These are phyloP conservation scores for Lactarius vividus DNA, from an alignment of 768 basidiomycete species.

Conservation along the genomic window DNA sequence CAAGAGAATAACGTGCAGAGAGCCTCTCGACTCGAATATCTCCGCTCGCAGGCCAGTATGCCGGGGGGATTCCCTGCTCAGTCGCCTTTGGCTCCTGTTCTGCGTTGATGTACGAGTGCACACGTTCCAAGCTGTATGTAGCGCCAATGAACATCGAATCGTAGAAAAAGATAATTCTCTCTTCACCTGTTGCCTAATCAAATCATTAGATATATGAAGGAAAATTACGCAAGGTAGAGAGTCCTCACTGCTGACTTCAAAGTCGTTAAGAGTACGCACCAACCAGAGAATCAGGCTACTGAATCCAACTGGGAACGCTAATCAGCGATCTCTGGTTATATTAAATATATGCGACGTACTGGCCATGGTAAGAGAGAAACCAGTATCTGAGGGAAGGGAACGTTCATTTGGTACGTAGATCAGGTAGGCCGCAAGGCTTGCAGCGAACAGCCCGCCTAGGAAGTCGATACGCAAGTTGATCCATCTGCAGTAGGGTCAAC, in stretches of 20 bases:
- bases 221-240: background rate
- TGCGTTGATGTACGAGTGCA: slow-evolving; percentile 52
- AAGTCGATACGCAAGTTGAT: slow-evolving; percentile 53
- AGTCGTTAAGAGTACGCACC: slow-evolving; percentile 43
- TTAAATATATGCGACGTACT: slow-evolving; percentile 29
- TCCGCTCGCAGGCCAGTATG: slow-evolving; percentile 63
- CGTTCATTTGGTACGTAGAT: slow-evolving; percentile 40
- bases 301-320: slow-evolving; percentile 45
- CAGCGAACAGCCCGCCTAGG: slow-evolving; percentile 49
- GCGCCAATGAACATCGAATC: slow-evolving; percentile 2
- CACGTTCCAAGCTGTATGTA: slow-evolving; percentile 45
- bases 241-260: slow-evolving; percentile 44
- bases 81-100: slow-evolving; percentile 51
- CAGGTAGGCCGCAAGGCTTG: slow-evolving; percentile 50
- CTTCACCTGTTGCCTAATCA: slow-evolving; percentile 33
- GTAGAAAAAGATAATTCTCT: background rate
- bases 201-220: background rate
- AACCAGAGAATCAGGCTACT: slow-evolving; percentile 53
- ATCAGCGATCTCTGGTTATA: background rate
- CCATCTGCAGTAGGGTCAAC: slow-evolving; percentile 38
- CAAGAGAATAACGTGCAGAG: slow-evolving; percentile 46
- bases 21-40: slow-evolving; percentile 49
- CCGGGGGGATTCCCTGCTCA: slow-evolving; percentile 48
- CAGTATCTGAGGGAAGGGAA: slow-evolving; percentile 40
- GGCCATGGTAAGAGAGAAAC: slow-evolving; percentile 43